Evolutionary conservation across 805 yeast species (phyloP).

Genomic region (Diddensiella caesifluorescens): DNA sequence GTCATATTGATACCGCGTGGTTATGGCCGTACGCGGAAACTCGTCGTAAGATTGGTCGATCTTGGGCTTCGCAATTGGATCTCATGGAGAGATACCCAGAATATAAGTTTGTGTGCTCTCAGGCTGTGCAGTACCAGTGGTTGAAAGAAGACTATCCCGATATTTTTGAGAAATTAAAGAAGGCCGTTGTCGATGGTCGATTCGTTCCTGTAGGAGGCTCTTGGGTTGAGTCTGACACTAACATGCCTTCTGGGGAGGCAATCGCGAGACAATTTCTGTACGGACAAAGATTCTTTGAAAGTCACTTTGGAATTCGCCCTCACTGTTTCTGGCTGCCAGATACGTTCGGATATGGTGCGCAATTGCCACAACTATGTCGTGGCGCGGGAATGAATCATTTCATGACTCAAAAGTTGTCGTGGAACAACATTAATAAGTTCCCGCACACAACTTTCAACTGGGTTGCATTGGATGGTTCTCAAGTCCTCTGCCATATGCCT

Average conservation of each 20-base stretch:
- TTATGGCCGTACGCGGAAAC: constrained; percentile 98
- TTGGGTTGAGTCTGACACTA: constrained; percentile 96
- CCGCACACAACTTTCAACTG: constrained; percentile 89
- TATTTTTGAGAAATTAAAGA: constrained; percentile 53
- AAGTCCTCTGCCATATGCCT: constrained; percentile 92
- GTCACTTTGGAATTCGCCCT: constrained; percentile 69
- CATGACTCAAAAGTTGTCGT: constrained; percentile 84
- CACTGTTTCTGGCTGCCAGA: constrained; percentile 91
- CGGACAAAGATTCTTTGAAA: constrained; percentile 79
- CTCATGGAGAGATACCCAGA: constrained; percentile 84
- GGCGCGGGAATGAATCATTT: constrained; percentile 75
- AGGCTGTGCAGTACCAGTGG: constrained; percentile 94
- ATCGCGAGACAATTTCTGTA: constrained; percentile 77
- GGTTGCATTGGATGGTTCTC: constrained; percentile 90
- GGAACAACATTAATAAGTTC: constrained; percentile 90
- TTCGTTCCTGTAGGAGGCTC: constrained; percentile 92
- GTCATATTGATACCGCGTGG: constrained; percentile 99
- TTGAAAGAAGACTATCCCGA: constrained; percentile 78
- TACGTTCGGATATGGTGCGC: constrained; percentile 92
- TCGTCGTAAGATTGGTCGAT: constrained; percentile 80
- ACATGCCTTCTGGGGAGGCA: constrained; percentile 87
- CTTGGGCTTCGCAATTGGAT: constrained; percentile 89
- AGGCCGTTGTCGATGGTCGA: constrained; percentile 57
- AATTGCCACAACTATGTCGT: constrained; percentile 85
- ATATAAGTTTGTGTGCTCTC: constrained; percentile 87